Evolutionary conservation across 352 stramenopile genomes (phyloP).

Genomic region (Peronospora farinosa): DNA sequence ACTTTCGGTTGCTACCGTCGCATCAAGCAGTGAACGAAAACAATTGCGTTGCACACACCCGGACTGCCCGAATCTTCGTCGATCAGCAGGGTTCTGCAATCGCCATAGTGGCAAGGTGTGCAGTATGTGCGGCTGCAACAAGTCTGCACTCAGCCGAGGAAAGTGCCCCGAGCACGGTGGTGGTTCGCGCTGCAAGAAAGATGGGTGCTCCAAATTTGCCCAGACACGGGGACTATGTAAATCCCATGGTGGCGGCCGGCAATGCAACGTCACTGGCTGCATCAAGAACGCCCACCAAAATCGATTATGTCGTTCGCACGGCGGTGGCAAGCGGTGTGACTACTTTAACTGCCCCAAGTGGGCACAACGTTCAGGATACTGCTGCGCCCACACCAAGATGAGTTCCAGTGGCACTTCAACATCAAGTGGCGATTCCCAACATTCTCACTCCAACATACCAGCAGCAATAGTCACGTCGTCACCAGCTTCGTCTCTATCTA

Average conservation of each 20-base stretch:
- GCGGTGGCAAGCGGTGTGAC: slow-evolving; percentile 76
- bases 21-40: slow-evolving; percentile 38
- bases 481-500: slow-evolving; percentile 29
- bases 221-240: slow-evolving; percentile 80
- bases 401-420: slow-evolving; percentile 16
- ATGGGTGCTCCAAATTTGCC: slow-evolving; percentile 81
- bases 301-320: slow-evolving; percentile 73
- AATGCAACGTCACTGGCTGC: slow-evolving; percentile 71
- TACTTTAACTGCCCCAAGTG: slow-evolving; percentile 76
- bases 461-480: slow-evolving; percentile 27
- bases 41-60: slow-evolving; percentile 72
- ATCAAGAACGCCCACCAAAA: slow-evolving; percentile 83
- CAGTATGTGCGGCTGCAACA: slow-evolving; percentile 58
- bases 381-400: slow-evolving; percentile 77
- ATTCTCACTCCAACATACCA: slow-evolving; percentile 17
- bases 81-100: slow-evolving; percentile 76
- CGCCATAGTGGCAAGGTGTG: slow-evolving; percentile 78
- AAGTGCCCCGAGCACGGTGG: slow-evolving; percentile 83
- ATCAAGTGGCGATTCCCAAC: slow-evolving; percentile 13
- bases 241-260: slow-evolving; percentile 71
- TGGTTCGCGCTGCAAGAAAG: slow-evolving; percentile 76
- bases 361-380: slow-evolving; percentile 80
- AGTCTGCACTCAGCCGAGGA: slow-evolving; percentile 70
- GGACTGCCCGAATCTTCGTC: slow-evolving; percentile 67
- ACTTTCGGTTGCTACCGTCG: slow-evolving; percentile 10